These are phyloP conservation scores for Pseudotsuga menziesii DNA, from an alignment of 75 land plant species.

Conservation along the genomic window DNA sequence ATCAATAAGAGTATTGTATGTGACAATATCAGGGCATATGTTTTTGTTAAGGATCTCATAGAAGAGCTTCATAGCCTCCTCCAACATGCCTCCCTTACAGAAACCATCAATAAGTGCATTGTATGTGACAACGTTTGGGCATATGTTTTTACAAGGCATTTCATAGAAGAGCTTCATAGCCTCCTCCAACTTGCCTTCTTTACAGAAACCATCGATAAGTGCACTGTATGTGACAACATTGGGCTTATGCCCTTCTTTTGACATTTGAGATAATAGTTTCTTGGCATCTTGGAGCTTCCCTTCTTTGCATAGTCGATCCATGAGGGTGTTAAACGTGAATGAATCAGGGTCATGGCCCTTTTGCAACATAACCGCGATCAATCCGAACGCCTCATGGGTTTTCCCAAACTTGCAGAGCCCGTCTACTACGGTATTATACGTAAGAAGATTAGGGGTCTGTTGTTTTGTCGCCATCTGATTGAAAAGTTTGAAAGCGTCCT, in stretches of 20 bases:
- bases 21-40: conserved; percentile 59
- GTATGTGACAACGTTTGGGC: conserved; percentile 56
- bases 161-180: conserved; percentile 32
- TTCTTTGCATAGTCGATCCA: conserved; percentile 48
- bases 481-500: conserved; percentile 43
- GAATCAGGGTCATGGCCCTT: conserved; percentile 31
- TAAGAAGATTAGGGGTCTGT: conserved; percentile 44
- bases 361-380: conserved; percentile 40
- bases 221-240: conserved; percentile 50
- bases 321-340: conserved; percentile 39
- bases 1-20: conserved; percentile 64
- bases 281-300: conserved; percentile 28
- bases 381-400: conserved; percentile 30
- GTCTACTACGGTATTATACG: conserved; percentile 46
- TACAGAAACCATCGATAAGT: conserved; percentile 48
- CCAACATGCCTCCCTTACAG: conserved; percentile 56
- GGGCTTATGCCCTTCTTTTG: conserved; percentile 15
- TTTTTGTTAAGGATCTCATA: conserved; percentile 49
- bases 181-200: conserved; percentile 29
- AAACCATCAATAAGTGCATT: conserved; percentile 72
- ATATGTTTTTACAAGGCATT: conserved; percentile 33
- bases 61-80: conserved; percentile 41
- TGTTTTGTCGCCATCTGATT: conserved; percentile 33
- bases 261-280: conserved; percentile 30
- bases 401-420: conserved; percentile 34